A percentile compares a stretch with the other conserved stretches of the same genome.
phyloP scores from a whole-genome alignment of 805 yeast species.

The Trichomonascus vanleenenianus region DNA sequence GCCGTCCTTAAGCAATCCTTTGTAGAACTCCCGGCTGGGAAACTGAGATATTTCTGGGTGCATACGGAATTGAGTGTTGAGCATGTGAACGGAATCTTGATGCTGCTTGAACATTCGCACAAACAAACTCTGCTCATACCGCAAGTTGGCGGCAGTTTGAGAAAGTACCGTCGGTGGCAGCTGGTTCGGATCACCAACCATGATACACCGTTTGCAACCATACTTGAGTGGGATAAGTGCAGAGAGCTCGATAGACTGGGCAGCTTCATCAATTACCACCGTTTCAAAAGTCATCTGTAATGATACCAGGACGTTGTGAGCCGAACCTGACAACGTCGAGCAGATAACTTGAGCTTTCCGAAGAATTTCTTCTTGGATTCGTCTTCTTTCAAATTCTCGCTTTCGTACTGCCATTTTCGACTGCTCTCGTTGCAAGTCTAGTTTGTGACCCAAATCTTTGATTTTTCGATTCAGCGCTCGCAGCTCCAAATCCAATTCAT shows the following conservation, averaged over 20 bases:
- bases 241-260: conserved; percentile 91
- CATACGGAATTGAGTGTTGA: conserved; percentile 96
- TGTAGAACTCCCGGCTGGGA: conserved; percentile 79
- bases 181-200: conserved; percentile 99
- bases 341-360: conserved; percentile 79
- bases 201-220: conserved; percentile 82
- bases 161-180: conserved; percentile 95
- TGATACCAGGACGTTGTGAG: conserved; percentile 75
- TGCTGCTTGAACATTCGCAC: conserved; percentile 80
- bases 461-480: conserved; percentile 54
- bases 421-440: conserved; percentile 74
- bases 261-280: conserved; percentile 94
- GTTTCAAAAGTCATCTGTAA: conserved; percentile 77
- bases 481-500: conserved; percentile 33
- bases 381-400: conserved; percentile 69
- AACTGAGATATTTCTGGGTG: conserved; percentile 84
- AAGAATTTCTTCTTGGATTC: conserved; percentile 64
- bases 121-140: conserved; percentile 86
- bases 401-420: conserved; percentile 62
- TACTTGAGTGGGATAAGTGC: conserved; percentile 87
- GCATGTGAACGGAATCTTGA: conserved; percentile 53
- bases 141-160: conserved; percentile 68
- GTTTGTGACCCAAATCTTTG: conserved; percentile 59
- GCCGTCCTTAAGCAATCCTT: conserved; percentile 69
- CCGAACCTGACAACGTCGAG: conserved; percentile 88